Percentiles rank a stretch among this genome's conserved stretches.
Evolutionary conservation across 495 filamentous ascomycete species (phyloP).

Genomic region (Daldinia childiae): DNA sequence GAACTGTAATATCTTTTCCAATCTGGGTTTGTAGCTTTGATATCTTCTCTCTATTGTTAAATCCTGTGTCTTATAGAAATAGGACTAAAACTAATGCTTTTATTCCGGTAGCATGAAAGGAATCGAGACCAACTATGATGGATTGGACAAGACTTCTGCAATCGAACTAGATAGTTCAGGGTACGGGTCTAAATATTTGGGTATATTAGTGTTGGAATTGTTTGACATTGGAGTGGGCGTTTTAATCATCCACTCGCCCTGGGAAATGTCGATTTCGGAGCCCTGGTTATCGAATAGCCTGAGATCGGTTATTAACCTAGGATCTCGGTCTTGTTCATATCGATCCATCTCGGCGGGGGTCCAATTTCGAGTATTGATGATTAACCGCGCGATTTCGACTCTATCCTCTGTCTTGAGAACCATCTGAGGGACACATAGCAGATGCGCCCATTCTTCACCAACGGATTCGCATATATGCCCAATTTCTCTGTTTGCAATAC

Average conservation of each 20-base stretch:
- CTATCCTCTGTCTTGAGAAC: slow-evolving; percentile 35
- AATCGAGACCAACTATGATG: slow-evolving; percentile 1
- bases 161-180: neutral
- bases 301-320: slow-evolving; percentile 31
- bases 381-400: slow-evolving; percentile 44
- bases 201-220: neutral
- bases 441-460: slow-evolving; percentile 46
- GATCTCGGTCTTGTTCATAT: slow-evolving; percentile 35
- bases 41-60: neutral
- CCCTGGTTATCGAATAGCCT: slow-evolving; percentile 29
- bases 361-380: slow-evolving; percentile 52
- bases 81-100: neutral
- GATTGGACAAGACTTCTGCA: slow-evolving; percentile 1
- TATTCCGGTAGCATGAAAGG: neutral
- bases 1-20: neutral
- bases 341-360: slow-evolving; percentile 36
- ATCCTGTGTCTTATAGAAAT: neutral
- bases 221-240: neutral
- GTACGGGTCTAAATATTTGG: slow-evolving; percentile 10
- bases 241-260: slow-evolving; percentile 33
- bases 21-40: neutral
- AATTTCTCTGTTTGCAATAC: slow-evolving; percentile 53
- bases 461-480: slow-evolving; percentile 50
- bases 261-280: slow-evolving; percentile 28
- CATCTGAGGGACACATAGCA: slow-evolving; percentile 50